These are phyloP conservation scores for Aspergillus bridgeri DNA, from an alignment of 495 filamentous ascomycete species.

Conservation along the genomic window DNA sequence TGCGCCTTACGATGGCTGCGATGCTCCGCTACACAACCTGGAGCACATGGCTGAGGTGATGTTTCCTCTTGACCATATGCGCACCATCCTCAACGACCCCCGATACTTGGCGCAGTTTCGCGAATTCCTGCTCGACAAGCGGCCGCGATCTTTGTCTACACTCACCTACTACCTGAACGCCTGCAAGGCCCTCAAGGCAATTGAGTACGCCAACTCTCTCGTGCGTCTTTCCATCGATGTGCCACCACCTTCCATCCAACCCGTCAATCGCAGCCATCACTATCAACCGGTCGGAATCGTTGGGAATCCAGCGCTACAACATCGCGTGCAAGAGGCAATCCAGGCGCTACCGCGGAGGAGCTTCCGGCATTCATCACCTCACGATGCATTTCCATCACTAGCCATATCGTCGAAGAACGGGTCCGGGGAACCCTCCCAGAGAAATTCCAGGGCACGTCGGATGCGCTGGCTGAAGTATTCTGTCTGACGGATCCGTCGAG, in stretches of 20 bases:
- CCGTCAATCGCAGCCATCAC: slow-evolving; percentile 16
- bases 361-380: slow-evolving; percentile 66
- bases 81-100: slow-evolving; percentile 58
- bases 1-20: slow-evolving; percentile 24
- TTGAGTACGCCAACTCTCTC: slow-evolving; percentile 65
- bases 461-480: slow-evolving; percentile 73
- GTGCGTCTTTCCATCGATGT: slow-evolving; percentile 40
- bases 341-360: slow-evolving; percentile 60
- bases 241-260: slow-evolving; percentile 39
- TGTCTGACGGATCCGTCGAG: slow-evolving; percentile 73
- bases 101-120: slow-evolving; percentile 59
- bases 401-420: slow-evolving; percentile 34
- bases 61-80: slow-evolving; percentile 63
- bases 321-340: slow-evolving; percentile 57
- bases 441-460: slow-evolving; percentile 53
- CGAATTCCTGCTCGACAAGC: slow-evolving; percentile 67
- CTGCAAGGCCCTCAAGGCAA: slow-evolving; percentile 65
- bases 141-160: slow-evolving; percentile 64
- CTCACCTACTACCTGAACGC: slow-evolving; percentile 65
- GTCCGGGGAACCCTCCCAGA: slow-evolving; percentile 32
- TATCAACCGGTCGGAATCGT: slow-evolving; percentile 35
- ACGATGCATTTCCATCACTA: slow-evolving; percentile 33
- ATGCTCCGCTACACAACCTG: slow-evolving; percentile 39
- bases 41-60: slow-evolving; percentile 60
- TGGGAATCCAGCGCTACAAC: slow-evolving; percentile 52